Evolutionary conservation across 1,139 yeast species (phyloP).

Genomic region (Debaryomyces coudertii): DNA sequence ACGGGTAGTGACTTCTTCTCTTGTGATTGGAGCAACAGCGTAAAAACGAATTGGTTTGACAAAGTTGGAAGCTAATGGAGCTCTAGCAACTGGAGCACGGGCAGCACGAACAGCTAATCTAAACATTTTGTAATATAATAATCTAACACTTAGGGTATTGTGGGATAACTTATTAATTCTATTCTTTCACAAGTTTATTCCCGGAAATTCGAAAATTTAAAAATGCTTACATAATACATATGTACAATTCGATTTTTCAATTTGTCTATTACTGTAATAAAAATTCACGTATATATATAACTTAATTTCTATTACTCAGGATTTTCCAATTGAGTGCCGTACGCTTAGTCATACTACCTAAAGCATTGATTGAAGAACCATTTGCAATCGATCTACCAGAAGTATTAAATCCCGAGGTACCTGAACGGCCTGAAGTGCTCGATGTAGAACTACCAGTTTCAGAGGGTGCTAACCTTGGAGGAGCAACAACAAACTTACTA

Average conservation of each 20-base stretch:
- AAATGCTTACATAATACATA: constrained; percentile 2
- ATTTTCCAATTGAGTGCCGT: constrained; percentile 54
- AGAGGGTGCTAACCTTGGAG: constrained; percentile 5
- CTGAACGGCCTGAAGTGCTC: constrained; percentile 34
- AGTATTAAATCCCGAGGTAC: constrained; percentile 29
- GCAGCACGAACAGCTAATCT: constrained; percentile 45
- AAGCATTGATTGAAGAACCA: constrained; percentile 7
- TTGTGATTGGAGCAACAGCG: constrained; percentile 51
- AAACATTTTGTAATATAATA: constrained; percentile 30
- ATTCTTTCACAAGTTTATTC: not conserved
- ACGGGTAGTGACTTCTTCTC: constrained; percentile 50
- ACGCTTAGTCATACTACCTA: constrained; percentile 35
- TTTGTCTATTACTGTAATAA: not conserved
- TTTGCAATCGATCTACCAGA: no score
- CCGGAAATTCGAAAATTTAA: constrained; percentile 5
- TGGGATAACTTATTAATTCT: not conserved
- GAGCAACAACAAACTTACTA: not conserved
- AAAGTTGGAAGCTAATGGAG: constrained; percentile 27
- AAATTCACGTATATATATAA: not conserved
- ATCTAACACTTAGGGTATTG: constrained; percentile 1
- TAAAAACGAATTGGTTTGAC: constrained; percentile 47
- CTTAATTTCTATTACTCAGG: constrained; percentile 15
- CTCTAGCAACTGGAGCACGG: constrained; percentile 38
- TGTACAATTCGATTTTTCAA: not conserved
- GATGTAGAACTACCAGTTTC: constrained; percentile 3